Base-by-base conservation (phyloP, 2,329 filamentous ascomycete genomes). In the Neofusicoccum parvum region DNA sequence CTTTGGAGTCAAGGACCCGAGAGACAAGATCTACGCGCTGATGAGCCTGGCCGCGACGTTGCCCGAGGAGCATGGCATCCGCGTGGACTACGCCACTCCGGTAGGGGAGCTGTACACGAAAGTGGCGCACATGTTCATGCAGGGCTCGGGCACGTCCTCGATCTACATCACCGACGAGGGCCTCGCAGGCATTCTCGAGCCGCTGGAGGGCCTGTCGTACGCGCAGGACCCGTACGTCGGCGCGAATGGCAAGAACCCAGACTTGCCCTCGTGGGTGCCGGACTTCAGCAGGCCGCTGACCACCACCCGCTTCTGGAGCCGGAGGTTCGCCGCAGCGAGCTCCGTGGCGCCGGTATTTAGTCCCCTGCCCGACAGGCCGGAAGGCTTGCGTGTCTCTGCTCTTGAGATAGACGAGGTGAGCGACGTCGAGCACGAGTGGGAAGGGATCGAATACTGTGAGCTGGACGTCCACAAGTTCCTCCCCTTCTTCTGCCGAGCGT, bases 11-110 rank as follows among this genome's bases (percentile, higher is more conserved):
- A 56, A 56, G 1, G 62, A 64, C 41, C 50, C 62, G 2, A 53
- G 62, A 12, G 62, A 56, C 43, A 64, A 64, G 34, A 39, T 49
- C 7, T 49, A 48, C 43, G 23, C 50, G 10, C 27, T 64, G 12
- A 14, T 64, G 5, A 64, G 53, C 14, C 1, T 58, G n/a, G 53
- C 49, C n/a, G 27, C 50, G 1, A 27, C 50, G 20, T 15, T 39
- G 15, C 34, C 50, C 37, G 12, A 17, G 4, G 17, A 12, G 34
- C n/a, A 39, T 2, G 15, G 37, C 15, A 37, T 54, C 50, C 11
- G 17, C 14, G 37, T 54, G 32, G 50, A 54, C 17, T 54, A 54
- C 14, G 7, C 32, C 14, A 23, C 14, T 7, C 50, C 34, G 23
- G 50, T 54, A 39, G 36, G 32, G n/a, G 34, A 39, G 2, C 15